Conservation (phyloP, 176 grass and related monocot species). For the Luzula sylvatica region DNA sequence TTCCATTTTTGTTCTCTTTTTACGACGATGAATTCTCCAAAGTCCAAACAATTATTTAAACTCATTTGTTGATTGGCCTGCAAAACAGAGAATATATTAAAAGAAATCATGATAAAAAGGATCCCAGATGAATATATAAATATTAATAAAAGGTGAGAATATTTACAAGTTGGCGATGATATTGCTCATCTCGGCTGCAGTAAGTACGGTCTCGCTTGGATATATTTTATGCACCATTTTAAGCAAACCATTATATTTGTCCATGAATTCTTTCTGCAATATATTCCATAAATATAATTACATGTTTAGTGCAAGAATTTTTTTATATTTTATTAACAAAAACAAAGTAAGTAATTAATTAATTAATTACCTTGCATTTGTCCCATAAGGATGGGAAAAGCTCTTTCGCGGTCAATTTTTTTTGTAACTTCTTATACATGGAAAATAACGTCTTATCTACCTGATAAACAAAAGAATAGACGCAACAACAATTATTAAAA, state of each 20-base stretch:
- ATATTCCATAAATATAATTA: neutral
- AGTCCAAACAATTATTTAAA: no score
- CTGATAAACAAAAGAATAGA: slow-evolving; percentile 37
- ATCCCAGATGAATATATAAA: no score
- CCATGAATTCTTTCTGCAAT: slow-evolving; percentile 92
- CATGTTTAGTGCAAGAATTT: neutral
- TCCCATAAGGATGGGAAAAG: slow-evolving; percentile 87
- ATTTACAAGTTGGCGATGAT: slow-evolving; percentile 36
- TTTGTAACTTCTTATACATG: slow-evolving; percentile 96
- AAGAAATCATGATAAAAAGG: no score
- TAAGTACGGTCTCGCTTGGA: slow-evolving; percentile 58
- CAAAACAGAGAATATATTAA: no score
- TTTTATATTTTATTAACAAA: no score
- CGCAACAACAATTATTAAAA: neutral
- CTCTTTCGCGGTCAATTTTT: slow-evolving; percentile 87
- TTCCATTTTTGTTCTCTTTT: no score
- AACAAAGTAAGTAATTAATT: no score
- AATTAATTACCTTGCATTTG: slow-evolving; percentile 75
- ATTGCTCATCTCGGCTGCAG: slow-evolving; percentile 59
- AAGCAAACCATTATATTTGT: slow-evolving; percentile 75
- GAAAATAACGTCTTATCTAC: slow-evolving; percentile 85
- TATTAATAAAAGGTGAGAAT: no score
- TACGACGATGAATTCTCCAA: no score
- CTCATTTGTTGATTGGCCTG: no score
- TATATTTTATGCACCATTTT: slow-evolving; percentile 84